Conservation (phyloP, 192 early-diverging fungal species). For the Jimgerdemannia flammicorona region DNA sequence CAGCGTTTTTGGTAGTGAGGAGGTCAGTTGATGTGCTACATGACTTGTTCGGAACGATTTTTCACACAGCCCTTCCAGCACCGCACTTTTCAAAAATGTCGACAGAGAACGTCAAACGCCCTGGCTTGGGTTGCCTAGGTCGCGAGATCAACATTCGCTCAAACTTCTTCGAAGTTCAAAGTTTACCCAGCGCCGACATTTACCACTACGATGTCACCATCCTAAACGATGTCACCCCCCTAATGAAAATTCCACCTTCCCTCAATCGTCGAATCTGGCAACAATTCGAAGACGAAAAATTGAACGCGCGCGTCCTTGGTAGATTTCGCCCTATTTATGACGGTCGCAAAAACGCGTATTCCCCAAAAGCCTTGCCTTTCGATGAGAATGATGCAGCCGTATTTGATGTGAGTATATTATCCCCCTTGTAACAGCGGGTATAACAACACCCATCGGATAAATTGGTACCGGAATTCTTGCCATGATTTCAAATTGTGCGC, state of each 20-base stretch:
- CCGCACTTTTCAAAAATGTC: no score
- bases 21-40: no score
- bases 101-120: no score
- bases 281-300: conserved; percentile 46
- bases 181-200: background rate
- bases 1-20: no score
- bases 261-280: conserved; percentile 15
- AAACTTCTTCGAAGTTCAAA: background rate
- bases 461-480: no score
- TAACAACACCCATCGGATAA: no score
- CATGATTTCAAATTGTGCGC: no score
- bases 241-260: no score
- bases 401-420: background rate
- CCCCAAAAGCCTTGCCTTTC: conserved; percentile 52
- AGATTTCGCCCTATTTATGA: conserved; percentile 75
- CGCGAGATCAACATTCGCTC: background rate
- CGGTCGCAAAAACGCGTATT: conserved; percentile 75
- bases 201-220: no score
- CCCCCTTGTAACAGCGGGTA: background rate
- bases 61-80: no score
- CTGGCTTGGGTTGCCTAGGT: background rate
- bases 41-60: no score
- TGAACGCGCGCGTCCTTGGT: conserved; percentile 37
- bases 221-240: no score
- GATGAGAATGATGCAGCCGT: conserved; percentile 25